phyloP scores from a whole-genome alignment of 345 rosid species.

The Syzygium jambos region DNA sequence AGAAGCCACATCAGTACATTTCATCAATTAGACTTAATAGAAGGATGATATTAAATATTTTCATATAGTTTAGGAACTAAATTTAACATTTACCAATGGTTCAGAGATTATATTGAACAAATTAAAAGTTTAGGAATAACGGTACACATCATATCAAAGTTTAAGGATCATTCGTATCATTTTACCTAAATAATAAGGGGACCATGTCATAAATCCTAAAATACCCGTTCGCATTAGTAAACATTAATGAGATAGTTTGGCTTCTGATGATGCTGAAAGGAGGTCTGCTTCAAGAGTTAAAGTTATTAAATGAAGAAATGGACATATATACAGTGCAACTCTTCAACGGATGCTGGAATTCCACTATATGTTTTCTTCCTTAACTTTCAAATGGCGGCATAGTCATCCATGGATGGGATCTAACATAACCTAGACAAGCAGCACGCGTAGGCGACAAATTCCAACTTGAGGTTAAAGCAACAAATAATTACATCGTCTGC shows the following conservation, averaged over 20 bases:
- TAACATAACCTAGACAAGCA: not conserved
- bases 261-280: not conserved
- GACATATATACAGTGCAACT: not conserved
- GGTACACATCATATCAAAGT: not conserved
- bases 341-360: not conserved
- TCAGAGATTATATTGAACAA: not conserved
- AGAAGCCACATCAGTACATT: not conserved
- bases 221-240: not conserved
- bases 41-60: not conserved
- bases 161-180: not conserved
- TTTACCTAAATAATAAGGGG: not conserved
- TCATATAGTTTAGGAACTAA: not conserved
- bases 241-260: not conserved
- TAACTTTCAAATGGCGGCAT: not conserved
- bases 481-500: not conserved
- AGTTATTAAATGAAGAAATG: too few species aligned
- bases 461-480: not conserved
- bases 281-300: too few species aligned
- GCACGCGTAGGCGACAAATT: not conserved
- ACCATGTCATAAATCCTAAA: not conserved
- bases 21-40: not conserved
- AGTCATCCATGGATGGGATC: not conserved
- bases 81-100: not conserved
- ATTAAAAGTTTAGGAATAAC: rapidly evolving
- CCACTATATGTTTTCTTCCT: not conserved